Base-by-base conservation (phyloP, 2,329 filamentous ascomycete genomes). In the Endocalyx cinctus region DNA sequence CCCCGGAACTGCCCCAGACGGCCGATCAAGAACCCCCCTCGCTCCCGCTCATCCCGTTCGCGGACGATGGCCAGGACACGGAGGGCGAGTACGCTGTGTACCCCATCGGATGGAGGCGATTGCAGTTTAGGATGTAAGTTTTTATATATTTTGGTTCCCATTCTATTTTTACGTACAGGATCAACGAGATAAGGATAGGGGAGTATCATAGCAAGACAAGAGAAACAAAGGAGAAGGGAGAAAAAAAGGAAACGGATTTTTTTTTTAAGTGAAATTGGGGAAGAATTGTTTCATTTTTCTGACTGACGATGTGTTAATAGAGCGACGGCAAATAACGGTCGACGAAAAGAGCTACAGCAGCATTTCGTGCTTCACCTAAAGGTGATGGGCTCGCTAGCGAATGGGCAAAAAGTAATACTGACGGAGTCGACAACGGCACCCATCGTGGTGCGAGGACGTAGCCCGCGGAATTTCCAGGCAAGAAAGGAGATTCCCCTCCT, bases 251-350 rank as follows among this genome's bases (percentile, higher is more conserved):
- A n/a, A n/a, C n/a, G n/a, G n/a, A n/a, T n/a, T n/a, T n/a, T n/a
- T n/a, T n/a, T n/a, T n/a, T n/a, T n/a, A 17, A n/a, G 23, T 10
- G 5, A 31, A 30, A 38, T 43, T 30, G 10, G 15, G 19, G 16
- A 17, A 15, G 25, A 6, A 25, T 27, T 27, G 8, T 15, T 27
- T 11, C 31, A 25, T 20, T 12, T 25, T 13, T 19, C 7, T 35
- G 22, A n/a, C 34, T 47, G 30, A 50, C 41, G 20, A 28, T 25
- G 6, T 27, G 22, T 17, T 28, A 17, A 17, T 20, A 79, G 90
- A 58, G 90, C 90, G 13, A 97, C 90, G 7, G 90, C 90, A 36
- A 97, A 97, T 64, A 97, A 97, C 57, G 90, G 90, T 10, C 79
- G 90, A 39, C 75, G 90, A 42, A 94, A 95, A 65, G 90, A 97